These are phyloP conservation scores for Emericellopsis terricola DNA, from an alignment of 495 filamentous ascomycete species.

Conservation along the genomic window DNA sequence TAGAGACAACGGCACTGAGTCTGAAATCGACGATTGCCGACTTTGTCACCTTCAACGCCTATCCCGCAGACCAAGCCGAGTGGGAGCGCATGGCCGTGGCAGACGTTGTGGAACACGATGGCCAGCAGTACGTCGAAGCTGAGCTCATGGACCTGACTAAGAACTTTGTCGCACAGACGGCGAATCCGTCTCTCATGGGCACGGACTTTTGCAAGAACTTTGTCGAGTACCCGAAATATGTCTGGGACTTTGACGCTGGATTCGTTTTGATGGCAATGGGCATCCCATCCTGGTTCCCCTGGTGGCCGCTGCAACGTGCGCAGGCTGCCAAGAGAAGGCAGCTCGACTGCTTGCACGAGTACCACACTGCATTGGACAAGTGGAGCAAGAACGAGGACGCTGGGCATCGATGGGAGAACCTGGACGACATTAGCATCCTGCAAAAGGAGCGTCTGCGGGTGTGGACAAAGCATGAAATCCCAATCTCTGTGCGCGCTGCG, in stretches of 20 bases:
- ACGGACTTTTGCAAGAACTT: conserved; percentile 2
- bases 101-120: not conserved
- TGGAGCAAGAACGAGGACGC: not conserved
- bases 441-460: not conserved
- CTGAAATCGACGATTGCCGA: not conserved
- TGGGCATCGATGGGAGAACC: not conserved
- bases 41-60: conserved; percentile 1
- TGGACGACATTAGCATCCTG: conserved; percentile 1
- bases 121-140: not conserved
- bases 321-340: not conserved
- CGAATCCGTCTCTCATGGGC: not conserved
- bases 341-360: conserved; percentile 1
- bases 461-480: not conserved
- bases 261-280: not conserved
- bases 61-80: not conserved
- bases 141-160: conserved; percentile 1
- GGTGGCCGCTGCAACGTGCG: conserved; percentile 1
- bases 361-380: not conserved
- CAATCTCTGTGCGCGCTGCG: not conserved
- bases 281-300: not conserved
- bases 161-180: conserved; percentile 1
- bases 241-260: not conserved
- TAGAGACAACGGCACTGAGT: not conserved
- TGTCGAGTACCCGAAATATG: not conserved
- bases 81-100: conserved; percentile 1